Conservation (phyloP, 345 rosid genomes). For the Raphanus raphanistrum region DNA sequence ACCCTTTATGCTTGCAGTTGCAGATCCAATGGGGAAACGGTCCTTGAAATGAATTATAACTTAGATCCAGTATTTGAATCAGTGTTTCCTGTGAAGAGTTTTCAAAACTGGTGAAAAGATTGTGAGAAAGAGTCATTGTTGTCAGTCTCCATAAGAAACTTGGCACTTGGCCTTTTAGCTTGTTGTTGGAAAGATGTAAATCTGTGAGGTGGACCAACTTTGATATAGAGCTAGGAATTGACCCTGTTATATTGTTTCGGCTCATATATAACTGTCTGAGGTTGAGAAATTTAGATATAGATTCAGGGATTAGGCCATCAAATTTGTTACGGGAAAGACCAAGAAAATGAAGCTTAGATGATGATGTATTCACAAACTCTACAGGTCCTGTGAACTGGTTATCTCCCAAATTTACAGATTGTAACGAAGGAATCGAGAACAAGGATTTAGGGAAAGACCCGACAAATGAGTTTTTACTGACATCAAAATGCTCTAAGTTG, state of each 20-base stretch:
- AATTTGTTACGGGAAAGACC: neutral
- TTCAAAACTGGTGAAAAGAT: neutral
- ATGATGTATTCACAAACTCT: conserved; percentile 3
- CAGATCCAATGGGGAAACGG: neutral
- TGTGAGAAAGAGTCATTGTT: conserved; percentile 2
- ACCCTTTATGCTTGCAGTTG: neutral
- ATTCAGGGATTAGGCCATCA: conserved; percentile 9
- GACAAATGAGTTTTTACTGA: neutral
- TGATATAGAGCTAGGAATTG: neutral
- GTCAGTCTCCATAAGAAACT: neutral
- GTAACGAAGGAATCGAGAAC: neutral
- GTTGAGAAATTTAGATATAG: neutral
- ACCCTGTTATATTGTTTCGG: neutral
- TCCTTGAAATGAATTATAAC: neutral
- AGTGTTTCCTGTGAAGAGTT: neutral
- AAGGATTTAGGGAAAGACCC: conserved; percentile 12
- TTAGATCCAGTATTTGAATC: neutral
- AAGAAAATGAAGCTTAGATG: neutral
- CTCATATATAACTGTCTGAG: neutral
- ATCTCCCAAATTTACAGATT: neutral
- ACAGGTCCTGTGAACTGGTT: conserved; percentile 9
- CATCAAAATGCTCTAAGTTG: neutral
- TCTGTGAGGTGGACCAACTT: neutral
- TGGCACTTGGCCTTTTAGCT: conserved; percentile 7
- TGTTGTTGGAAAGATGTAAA: conserved; percentile 8